Evolutionary conservation across 495 filamentous ascomycete species (phyloP).

Genomic region (Amorphotheca resinae): DNA sequence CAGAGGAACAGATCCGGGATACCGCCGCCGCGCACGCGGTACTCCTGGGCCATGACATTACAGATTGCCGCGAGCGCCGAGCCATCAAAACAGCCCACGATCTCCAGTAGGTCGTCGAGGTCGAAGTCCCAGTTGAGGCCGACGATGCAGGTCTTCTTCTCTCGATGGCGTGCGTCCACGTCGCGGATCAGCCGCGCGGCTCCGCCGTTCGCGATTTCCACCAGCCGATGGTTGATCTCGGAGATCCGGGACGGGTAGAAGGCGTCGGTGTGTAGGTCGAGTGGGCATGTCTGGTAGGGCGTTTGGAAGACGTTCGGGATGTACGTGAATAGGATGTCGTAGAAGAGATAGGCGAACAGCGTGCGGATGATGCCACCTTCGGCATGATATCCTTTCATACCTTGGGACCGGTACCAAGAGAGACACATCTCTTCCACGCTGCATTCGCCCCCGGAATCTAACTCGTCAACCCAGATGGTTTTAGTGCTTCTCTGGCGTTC

Average conservation of each 20-base stretch:
- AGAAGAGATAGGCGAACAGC: conserved; percentile 84
- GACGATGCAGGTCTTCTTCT: conserved; percentile 67
- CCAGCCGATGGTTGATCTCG: conserved; percentile 82
- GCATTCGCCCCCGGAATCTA: conserved; percentile 55
- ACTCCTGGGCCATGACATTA: conserved; percentile 92
- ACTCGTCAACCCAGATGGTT: conserved; percentile 77
- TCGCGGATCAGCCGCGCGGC: conserved; percentile 52
- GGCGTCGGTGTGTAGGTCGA: conserved; percentile 87
- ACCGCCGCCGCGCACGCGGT: conserved; percentile 71
- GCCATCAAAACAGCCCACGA: conserved; percentile 69
- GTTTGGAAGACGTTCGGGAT: conserved; percentile 97
- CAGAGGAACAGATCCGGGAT: conserved; percentile 92
- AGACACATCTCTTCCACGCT: conserved; percentile 84
- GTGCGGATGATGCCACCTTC: conserved; percentile 87
- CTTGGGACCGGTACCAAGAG: conserved; percentile 64
- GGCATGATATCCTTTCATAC: conserved; percentile 89
- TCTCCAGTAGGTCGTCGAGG: conserved; percentile 66
- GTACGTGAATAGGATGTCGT: conserved; percentile 86
- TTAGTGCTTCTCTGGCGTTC: conserved; percentile 43
- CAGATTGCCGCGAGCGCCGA: conserved; percentile 70
- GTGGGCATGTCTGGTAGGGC: conserved; percentile 79
- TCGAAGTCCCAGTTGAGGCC: conserved; percentile 86
- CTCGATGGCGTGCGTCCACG: conserved; percentile 51
- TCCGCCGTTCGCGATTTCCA: conserved; percentile 68
- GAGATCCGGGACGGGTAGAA: conserved; percentile 77